Evolutionary conservation across 345 rosid species (phyloP).

Genomic region (Eucalyptus decipiens): DNA sequence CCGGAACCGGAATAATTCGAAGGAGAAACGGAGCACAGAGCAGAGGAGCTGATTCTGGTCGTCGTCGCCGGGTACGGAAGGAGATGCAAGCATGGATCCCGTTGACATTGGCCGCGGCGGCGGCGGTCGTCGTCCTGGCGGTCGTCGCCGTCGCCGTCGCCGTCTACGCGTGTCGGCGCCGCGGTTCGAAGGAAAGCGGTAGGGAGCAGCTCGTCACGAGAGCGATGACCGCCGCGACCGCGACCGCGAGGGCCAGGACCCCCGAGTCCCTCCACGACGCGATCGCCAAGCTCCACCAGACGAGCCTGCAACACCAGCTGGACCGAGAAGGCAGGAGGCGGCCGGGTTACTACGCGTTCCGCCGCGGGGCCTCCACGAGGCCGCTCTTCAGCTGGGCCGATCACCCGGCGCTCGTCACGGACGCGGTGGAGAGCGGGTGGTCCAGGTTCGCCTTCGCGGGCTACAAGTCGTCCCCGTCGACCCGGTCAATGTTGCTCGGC

Average conservation of each 20-base stretch:
- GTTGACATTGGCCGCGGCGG: slow-evolving; percentile 10
- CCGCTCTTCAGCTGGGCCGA: slow-evolving; percentile 68
- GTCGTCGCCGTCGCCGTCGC: slow-evolving; percentile 6
- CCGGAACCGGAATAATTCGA: not conserved
- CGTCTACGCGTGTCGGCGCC: slow-evolving; percentile 34
- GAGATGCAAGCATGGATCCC: slow-evolving; percentile 32
- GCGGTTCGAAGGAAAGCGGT: not conserved
- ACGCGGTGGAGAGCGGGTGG: slow-evolving; percentile 87
- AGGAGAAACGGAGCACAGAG: not conserved
- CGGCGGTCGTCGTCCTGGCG: slow-evolving; percentile 3
- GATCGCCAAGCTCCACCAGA: slow-evolving; percentile 48
- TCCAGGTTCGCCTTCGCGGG: slow-evolving; percentile 62
- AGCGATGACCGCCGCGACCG: not conserved
- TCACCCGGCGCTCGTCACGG: slow-evolving; percentile 57
- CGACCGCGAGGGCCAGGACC: not conserved
- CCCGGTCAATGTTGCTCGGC: slow-evolving; percentile 32
- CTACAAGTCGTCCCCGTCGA: slow-evolving; percentile 21
- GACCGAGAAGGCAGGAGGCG: slow-evolving; percentile 34
- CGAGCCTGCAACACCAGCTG: slow-evolving; percentile 18
- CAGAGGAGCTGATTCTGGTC: not conserved
- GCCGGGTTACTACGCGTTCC: slow-evolving; percentile 33
- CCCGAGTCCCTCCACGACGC: slow-evolving; percentile 35
- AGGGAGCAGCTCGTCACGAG: not conserved
- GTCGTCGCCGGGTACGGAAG: not conserved
- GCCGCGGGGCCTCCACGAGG: slow-evolving; percentile 23